Conservation (phyloP, 306 rosid species). For the Vachellia pachyceras region DNA sequence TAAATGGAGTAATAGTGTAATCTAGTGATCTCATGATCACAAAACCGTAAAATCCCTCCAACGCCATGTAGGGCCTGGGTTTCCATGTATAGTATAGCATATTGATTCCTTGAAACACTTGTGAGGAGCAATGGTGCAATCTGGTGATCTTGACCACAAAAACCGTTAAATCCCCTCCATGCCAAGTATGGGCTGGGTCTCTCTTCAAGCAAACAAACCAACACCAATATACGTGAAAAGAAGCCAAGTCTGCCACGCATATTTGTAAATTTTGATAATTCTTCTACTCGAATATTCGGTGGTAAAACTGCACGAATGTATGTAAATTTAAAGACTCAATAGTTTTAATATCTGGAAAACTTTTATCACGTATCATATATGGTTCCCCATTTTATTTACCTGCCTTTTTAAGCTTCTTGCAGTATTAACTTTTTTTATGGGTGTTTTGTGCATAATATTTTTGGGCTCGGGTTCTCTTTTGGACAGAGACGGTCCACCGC, state of each 20-base stretch:
- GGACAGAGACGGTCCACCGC: no score
- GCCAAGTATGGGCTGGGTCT: background rate
- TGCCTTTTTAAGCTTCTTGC: background rate
- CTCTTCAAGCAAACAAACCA: background rate
- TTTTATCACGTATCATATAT: background rate
- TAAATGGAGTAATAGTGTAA: background rate
- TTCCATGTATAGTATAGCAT: constrained; percentile 1
- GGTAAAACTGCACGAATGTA: background rate
- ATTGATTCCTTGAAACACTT: constrained; percentile 25
- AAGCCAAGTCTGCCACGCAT: background rate
- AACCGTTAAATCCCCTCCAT: constrained; percentile 3
- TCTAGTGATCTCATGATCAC: background rate
- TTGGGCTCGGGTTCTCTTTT: background rate
- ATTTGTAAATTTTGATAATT: background rate
- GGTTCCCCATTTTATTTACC: background rate
- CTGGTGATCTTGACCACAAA: background rate
- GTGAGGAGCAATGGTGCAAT: background rate
- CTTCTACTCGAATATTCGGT: background rate
- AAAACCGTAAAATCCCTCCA: constrained; percentile 7
- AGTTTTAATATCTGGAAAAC: background rate
- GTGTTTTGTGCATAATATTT: background rate
- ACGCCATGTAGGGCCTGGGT: background rate
- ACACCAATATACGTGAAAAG: background rate
- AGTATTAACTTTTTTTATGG: background rate
- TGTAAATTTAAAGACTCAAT: background rate